Percentiles rank a stretch among this genome's conserved stretches.
Evolutionary conservation across 78 protist species (phyloP).

Genomic region (Planoprotostelium fungivorum): DNA sequence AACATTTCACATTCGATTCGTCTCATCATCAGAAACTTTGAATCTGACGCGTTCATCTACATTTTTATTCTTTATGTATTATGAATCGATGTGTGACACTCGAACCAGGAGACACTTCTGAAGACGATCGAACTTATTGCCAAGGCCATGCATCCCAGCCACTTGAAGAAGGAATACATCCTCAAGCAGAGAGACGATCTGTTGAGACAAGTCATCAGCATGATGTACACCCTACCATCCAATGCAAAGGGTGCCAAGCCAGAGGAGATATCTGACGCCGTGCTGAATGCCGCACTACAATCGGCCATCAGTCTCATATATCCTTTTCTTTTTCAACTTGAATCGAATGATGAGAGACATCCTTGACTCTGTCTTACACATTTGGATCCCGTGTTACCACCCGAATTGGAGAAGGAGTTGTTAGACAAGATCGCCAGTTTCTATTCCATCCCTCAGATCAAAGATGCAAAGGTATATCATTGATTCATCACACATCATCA

Average conservation of each 20-base stretch:
- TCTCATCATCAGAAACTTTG: background rate
- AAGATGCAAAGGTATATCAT: background rate
- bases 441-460: background rate
- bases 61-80: too few relatives aligned
- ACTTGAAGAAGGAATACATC: conserved; percentile 12
- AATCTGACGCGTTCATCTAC: too few relatives aligned
- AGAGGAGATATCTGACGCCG: background rate
- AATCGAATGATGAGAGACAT: too few relatives aligned
- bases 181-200: conserved; percentile 55
- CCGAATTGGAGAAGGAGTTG: conserved; percentile 24
- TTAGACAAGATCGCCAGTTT: background rate
- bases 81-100: too few relatives aligned
- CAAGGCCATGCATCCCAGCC: conserved; percentile 43
- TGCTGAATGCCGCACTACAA: background rate
- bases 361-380: background rate
- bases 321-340: too few relatives aligned
- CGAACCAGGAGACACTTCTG: background rate
- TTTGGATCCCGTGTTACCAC: conserved; percentile 41
- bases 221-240: conserved; percentile 39
- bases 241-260: background rate
- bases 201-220: conserved; percentile 14
- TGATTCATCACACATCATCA: too few relatives aligned
- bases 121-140: conserved; percentile 46
- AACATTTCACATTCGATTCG: conserved; percentile 21
- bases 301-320: background rate